Conservation (phyloP, 176 grass and related monocot species). For the Echinochloa phyllopogon region DNA sequence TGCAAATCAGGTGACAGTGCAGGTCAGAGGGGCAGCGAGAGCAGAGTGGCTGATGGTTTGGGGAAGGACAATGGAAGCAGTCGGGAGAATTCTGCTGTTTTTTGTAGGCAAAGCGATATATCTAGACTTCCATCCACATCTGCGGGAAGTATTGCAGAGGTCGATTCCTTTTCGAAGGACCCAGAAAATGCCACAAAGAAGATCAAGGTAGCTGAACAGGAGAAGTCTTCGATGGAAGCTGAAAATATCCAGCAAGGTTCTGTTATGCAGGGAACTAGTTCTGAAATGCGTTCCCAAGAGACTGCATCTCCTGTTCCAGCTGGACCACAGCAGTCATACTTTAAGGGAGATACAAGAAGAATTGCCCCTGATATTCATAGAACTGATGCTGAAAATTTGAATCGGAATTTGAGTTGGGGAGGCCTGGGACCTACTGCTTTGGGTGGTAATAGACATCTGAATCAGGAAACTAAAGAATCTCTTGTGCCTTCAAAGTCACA, state of each 20-base stretch:
- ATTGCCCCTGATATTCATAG: constrained; percentile 38
- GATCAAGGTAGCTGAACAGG: constrained; percentile 58
- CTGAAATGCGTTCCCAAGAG: constrained; percentile 56
- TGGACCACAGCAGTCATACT: constrained; percentile 41
- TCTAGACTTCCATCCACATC: constrained; percentile 64
- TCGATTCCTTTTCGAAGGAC: constrained; percentile 70
- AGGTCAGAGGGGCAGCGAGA: constrained; percentile 66
- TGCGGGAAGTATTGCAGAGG: constrained; percentile 77
- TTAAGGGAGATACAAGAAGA: constrained; percentile 52
- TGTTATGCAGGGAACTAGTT: constrained; percentile 46
- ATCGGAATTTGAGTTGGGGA: constrained; percentile 46
- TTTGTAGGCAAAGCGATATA: constrained; percentile 62
- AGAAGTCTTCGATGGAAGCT: constrained; percentile 56
- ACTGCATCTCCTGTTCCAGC: constrained; percentile 39
- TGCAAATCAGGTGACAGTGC: constrained; percentile 56
- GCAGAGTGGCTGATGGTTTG: constrained; percentile 78
- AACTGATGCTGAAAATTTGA: constrained; percentile 52
- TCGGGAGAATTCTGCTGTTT: constrained; percentile 67
- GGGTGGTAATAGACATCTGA: constrained; percentile 45
- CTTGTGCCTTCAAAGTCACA: constrained; percentile 31
- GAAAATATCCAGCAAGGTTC: constrained; percentile 61
- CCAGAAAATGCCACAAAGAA: constrained; percentile 68
- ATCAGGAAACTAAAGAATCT: constrained; percentile 60
- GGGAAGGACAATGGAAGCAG: constrained; percentile 71
- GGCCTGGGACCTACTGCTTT: constrained; percentile 53